Evolutionary conservation across 805 yeast genomes (phyloP).

Genomic region (Phaffomyces thermotolerans): DNA sequence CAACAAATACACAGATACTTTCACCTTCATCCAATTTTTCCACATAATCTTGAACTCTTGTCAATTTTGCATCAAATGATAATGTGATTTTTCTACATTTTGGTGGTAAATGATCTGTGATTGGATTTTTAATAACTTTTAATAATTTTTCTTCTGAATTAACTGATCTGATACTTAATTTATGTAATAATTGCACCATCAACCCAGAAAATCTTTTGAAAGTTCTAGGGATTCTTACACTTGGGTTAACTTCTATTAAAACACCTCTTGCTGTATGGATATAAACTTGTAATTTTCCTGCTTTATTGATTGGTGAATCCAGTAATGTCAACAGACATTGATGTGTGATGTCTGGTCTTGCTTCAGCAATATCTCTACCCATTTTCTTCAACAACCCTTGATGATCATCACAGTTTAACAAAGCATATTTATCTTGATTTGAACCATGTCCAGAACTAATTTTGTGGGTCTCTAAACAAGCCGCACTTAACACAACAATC

Average conservation of each 20-base stretch:
- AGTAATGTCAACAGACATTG: slow-evolving; percentile 90
- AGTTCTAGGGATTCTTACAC: slow-evolving; percentile 95
- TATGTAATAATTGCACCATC: slow-evolving; percentile 94
- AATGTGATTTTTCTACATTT: slow-evolving; percentile 91
- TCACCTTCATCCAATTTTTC: slow-evolving; percentile 75
- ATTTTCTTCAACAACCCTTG: slow-evolving; percentile 91
- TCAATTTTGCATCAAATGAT: slow-evolving; percentile 85
- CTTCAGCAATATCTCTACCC: slow-evolving; percentile 97
- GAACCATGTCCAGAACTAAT: slow-evolving; percentile 65
- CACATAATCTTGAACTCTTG: slow-evolving; percentile 84
- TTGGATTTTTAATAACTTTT: slow-evolving; percentile 93
- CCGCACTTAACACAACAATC: slow-evolving; percentile 92
- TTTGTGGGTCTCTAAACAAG: slow-evolving; percentile 92
- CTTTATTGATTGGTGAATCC: slow-evolving; percentile 97
- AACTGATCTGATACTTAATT: slow-evolving; percentile 87
- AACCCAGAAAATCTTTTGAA: slow-evolving; percentile 95
- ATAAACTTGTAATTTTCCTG: slow-evolving; percentile 93
- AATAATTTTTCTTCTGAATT: slow-evolving; percentile 91
- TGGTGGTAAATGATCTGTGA: slow-evolving; percentile 93
- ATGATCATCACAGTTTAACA: slow-evolving; percentile 96
- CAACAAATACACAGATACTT: slow-evolving; percentile 95
- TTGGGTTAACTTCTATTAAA: slow-evolving; percentile 89
- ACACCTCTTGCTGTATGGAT: slow-evolving; percentile 95
- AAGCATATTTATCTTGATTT: slow-evolving; percentile 85
- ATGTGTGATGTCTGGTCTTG: slow-evolving; percentile 98